Percentiles rank a stretch among this genome's conserved stretches.
Conservation (phyloP, 768 basidiomycete genomes). For the Chalciporus sphaerocephalus region DNA sequence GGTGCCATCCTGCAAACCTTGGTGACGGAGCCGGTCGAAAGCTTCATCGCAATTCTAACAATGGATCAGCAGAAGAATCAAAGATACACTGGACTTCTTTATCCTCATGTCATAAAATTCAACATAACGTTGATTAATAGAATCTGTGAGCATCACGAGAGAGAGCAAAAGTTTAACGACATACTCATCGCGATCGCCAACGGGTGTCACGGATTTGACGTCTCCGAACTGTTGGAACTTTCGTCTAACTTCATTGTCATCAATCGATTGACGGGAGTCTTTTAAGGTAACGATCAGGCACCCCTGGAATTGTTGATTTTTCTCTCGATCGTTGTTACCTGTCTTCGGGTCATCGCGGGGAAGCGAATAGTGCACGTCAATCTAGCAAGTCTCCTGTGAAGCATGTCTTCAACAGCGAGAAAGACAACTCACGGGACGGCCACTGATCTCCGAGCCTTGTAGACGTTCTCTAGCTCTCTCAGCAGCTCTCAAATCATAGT, state of each 20-base stretch:
- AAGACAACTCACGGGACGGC: constrained; percentile 71
- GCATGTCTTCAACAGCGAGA: neutral
- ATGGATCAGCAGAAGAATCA: constrained; percentile 6
- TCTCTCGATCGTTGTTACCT: constrained; percentile 57
- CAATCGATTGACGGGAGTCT: constrained; percentile 66
- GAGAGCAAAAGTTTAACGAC: constrained; percentile 10
- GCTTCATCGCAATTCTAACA: constrained; percentile 72
- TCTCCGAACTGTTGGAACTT: constrained; percentile 90
- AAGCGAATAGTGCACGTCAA: constrained; percentile 97
- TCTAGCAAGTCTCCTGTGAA: constrained; percentile 46
- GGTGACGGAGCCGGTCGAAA: constrained; percentile 73
- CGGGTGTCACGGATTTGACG: constrained; percentile 72
- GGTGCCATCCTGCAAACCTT: constrained; percentile 77
- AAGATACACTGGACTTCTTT: constrained; percentile 20
- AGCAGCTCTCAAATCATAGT: constrained; percentile 88
- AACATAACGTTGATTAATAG: constrained; percentile 76
- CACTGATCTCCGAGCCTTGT: constrained; percentile 84
- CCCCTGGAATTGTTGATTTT: constrained; percentile 88
- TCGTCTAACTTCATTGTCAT: constrained; percentile 80
- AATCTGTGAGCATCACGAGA: constrained; percentile 3
- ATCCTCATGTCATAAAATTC: constrained; percentile 91
- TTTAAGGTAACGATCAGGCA: constrained; percentile 75
- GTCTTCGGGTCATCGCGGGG: constrained; percentile 81
- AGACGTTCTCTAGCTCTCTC: constrained; percentile 87
- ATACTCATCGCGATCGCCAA: constrained; percentile 61